These are phyloP conservation scores for Torrubiellomyces zombiae DNA, from an alignment of 2,329 filamentous ascomycete species.

Conservation along the genomic window DNA sequence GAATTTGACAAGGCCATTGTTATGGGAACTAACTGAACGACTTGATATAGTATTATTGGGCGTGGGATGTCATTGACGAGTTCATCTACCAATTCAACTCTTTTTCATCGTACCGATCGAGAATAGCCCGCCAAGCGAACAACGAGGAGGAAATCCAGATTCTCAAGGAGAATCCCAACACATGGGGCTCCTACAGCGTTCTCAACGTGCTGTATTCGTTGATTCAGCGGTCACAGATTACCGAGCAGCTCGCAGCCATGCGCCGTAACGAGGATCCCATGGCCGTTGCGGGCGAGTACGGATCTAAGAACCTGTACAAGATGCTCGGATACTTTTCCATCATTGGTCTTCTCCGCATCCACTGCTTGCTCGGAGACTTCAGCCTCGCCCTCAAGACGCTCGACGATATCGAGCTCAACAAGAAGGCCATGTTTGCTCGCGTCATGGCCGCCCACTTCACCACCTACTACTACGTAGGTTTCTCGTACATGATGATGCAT, in stretches of 20 bases:
- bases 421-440: constrained; percentile 98
- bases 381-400: constrained; percentile 96
- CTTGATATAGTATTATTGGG: constrained; percentile 83
- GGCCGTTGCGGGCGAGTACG: constrained; percentile 86
- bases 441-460: constrained; percentile 99
- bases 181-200: constrained; percentile 98
- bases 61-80: constrained; percentile 99
- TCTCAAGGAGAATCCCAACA: constrained; percentile 92
- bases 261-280: constrained; percentile 85
- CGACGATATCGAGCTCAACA: constrained; percentile 98
- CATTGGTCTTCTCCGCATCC: constrained; percentile 87
- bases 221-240: constrained; percentile 96
- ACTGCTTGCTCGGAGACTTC: constrained; percentile 94
- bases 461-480: constrained; percentile 99
- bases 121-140: constrained; percentile 64
- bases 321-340: constrained; percentile 99
- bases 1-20: not conserved
- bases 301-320: constrained; percentile 82
- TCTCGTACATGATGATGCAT: constrained; percentile 99
- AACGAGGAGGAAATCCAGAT: constrained; percentile 88
- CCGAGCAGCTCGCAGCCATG: constrained; percentile 87
- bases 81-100: constrained; percentile 99
- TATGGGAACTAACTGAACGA: constrained; percentile 2
- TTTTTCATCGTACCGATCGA: constrained; percentile 92
- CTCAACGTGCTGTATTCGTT: constrained; percentile 98